phyloP scores from a whole-genome alignment of 2,329 filamentous ascomycete genomes.

The Hymenoscyphus occultus region DNA sequence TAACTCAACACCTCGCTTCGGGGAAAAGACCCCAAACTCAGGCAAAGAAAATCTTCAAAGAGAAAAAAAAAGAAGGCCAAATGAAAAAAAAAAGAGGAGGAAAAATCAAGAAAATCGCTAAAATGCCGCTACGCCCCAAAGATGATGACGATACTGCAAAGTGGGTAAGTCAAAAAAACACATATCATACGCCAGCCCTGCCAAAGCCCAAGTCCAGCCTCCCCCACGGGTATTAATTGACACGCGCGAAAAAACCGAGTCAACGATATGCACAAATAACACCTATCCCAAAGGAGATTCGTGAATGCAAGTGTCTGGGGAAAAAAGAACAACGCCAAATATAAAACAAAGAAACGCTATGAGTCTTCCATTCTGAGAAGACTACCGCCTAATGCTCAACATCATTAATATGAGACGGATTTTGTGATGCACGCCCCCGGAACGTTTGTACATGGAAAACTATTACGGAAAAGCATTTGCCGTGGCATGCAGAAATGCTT shows the following conservation, averaged over 20 bases:
- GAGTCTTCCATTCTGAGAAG: background rate
- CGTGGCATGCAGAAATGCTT: background rate
- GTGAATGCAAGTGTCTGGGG: background rate
- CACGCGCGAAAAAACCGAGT: background rate
- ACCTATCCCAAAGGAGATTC: background rate
- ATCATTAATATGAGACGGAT: constrained; percentile 1
- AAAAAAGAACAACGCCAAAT: background rate
- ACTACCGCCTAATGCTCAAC: background rate
- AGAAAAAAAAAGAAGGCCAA: background rate
- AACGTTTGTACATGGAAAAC: constrained; percentile 1
- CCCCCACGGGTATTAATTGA: background rate
- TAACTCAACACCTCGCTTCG: too few relatives aligned
- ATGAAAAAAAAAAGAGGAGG: background rate
- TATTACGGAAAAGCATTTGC: background rate
- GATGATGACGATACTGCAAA: background rate
- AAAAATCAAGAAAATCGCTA: background rate
- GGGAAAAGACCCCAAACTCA: too few relatives aligned
- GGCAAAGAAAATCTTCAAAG: background rate
- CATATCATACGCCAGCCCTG: background rate
- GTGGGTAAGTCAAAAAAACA: background rate
- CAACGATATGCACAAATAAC: background rate
- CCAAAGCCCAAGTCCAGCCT: background rate
- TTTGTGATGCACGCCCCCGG: background rate
- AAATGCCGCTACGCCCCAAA: background rate
- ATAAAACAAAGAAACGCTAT: background rate